Percentiles rank a stretch among this genome's conserved stretches.
phyloP scores from a whole-genome alignment of 2,329 filamentous ascomycete species.

The Botrytis sinoallii region DNA sequence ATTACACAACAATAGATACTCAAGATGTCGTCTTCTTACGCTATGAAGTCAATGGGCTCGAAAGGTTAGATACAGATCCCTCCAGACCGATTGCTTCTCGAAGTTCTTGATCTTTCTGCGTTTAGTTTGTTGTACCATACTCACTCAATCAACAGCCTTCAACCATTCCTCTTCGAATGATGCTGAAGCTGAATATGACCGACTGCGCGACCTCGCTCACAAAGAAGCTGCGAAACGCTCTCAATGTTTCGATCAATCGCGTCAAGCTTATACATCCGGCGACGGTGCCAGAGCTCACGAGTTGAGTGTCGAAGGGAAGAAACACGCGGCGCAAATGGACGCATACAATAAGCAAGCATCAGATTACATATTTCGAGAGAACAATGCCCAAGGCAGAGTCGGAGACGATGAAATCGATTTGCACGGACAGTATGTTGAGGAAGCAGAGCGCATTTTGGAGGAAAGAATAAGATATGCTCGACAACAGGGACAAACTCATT shows the following conservation, averaged over 20 bases:
- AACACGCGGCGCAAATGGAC: conserved; percentile 79
- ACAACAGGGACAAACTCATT: conserved; percentile 89
- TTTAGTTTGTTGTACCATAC: not conserved
- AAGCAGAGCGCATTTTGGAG: conserved; percentile 88
- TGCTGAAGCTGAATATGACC: conserved; percentile 86
- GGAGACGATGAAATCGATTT: conserved; percentile 79
- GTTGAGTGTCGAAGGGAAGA: conserved; percentile 80
- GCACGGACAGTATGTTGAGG: conserved; percentile 91
- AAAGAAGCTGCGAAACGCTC: conserved; percentile 76
- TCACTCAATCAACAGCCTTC: conserved; percentile 57
- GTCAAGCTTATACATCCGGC: conserved; percentile 77
- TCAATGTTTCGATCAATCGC: conserved; percentile 70
- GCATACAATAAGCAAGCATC: conserved; percentile 87
- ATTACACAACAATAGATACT: not conserved
- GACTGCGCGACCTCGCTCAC: conserved; percentile 78
- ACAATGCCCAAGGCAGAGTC: conserved; percentile 76
- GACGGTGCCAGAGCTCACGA: conserved; percentile 78
- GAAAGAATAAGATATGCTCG: conserved; percentile 85
- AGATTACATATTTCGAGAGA: conserved; percentile 92
- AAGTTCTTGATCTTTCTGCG: not conserved
- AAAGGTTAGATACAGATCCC: conserved; percentile 15
- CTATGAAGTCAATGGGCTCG: conserved; percentile 48
- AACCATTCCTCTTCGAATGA: conserved; percentile 65
- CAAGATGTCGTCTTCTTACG: conserved; percentile 50
- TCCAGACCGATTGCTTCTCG: not conserved